phyloP scores from a whole-genome alignment of 208 protist species.

The Angomonas ambiguus region DNA sequence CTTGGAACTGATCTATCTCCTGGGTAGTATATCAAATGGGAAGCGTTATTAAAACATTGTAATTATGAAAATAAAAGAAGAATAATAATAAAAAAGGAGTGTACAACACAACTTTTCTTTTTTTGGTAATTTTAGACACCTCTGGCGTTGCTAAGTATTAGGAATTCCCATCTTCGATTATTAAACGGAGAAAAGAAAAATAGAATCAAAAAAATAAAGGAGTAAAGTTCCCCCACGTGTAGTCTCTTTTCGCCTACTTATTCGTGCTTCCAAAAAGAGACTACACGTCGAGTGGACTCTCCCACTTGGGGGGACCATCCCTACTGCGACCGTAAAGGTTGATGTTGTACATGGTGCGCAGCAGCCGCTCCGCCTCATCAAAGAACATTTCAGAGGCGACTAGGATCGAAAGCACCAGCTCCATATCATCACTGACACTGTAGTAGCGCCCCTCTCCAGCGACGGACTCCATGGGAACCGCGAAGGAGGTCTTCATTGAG shows the following conservation, averaged over 20 bases:
- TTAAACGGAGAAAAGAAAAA: background rate
- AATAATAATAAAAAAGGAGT: background rate
- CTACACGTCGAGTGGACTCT: background rate
- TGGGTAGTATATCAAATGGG: no score
- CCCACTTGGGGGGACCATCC: background rate
- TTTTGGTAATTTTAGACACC: no score
- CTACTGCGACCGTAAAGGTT: slow-evolving; percentile 28
- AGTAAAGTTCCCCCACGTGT: no score
- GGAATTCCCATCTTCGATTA: background rate
- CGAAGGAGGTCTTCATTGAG: slow-evolving; percentile 19
- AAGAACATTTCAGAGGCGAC: slow-evolving; percentile 66
- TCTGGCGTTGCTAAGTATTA: no score
- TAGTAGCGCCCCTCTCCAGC: slow-evolving; percentile 8
- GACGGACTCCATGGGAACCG: slow-evolving; percentile 18
- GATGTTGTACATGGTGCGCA: slow-evolving; percentile 43
- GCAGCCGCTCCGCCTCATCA: slow-evolving; percentile 35
- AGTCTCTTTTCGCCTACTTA: background rate
- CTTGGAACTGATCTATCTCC: background rate
- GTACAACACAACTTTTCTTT: background rate
- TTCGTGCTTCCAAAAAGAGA: background rate
- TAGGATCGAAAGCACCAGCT: slow-evolving; percentile 52
- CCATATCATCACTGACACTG: slow-evolving; percentile 41
- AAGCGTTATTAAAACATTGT: background rate
- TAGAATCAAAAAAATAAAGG: slow-evolving; percentile 9
- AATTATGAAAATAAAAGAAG: background rate